Conservation (phyloP, 208 protist species). For the Trypanosoma avium region DNA sequence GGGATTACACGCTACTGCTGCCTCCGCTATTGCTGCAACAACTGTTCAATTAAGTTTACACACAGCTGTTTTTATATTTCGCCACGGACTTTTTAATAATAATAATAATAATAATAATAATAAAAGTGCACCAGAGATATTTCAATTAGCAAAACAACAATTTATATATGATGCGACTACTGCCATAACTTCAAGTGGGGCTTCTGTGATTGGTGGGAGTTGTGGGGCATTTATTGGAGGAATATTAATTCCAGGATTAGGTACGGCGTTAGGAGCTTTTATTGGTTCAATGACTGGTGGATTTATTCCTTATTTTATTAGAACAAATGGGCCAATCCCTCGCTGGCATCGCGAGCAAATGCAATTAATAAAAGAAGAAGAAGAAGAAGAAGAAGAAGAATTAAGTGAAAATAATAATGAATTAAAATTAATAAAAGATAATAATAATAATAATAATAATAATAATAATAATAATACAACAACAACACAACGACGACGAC, state of each 20-base stretch:
- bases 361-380: too few relatives aligned
- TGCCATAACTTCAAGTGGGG: constrained; percentile 28
- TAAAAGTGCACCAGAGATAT: constrained; percentile 20
- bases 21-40: constrained; percentile 46
- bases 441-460: too few relatives aligned
- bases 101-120: too few relatives aligned
- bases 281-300: constrained; percentile 29
- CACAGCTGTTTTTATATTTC: constrained; percentile 32
- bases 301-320: constrained; percentile 41
- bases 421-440: too few relatives aligned
- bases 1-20: constrained; percentile 42
- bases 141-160: constrained; percentile 37
- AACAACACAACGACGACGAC: too few relatives aligned
- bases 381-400: constrained; percentile 33
- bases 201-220: constrained; percentile 44
- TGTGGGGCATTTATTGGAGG: constrained; percentile 54
- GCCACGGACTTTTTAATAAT: too few relatives aligned
- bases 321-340: constrained; percentile 43
- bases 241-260: constrained; percentile 58
- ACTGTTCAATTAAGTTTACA: constrained; percentile 41
- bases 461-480: too few relatives aligned
- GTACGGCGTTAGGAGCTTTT: constrained; percentile 55
- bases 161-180: constrained; percentile 62
- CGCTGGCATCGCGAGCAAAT: too few relatives aligned
- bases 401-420: too few relatives aligned